Base-by-base conservation (phyloP, 2,329 filamentous ascomycete species). In the Mycosphaerella arachidis region DNA sequence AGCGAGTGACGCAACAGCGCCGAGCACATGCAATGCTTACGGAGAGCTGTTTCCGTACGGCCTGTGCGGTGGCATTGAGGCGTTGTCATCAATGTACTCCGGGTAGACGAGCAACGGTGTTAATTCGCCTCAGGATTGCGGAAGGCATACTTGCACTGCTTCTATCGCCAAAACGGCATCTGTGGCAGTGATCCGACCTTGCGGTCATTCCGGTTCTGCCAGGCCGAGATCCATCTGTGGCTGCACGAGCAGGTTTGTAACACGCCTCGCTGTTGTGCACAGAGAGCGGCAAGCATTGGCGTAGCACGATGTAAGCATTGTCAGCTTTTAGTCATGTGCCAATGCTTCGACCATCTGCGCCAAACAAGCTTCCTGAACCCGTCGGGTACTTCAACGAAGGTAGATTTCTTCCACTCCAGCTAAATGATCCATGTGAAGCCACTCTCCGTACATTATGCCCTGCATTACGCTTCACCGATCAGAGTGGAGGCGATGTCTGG, bases 381-480 rank as follows among this genome's bases (percentile, higher is more conserved):
- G 12, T 35, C 31, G 8, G 8, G 20, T n/a, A 27, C 46, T 27
- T 68, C 60, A 68, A 29, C 61, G 60, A 10, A 70, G 61, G 52
- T 61, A 66, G 10, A 70, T 53, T 35, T 70, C 68, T 40, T 61
- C 48, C 13, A 64, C 61, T 2, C 54, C 46, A 13, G 65, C 35
- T 53, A 57, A 45, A n/a, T 59, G 30, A 35, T 62, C 61, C 62
- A 70, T 68, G 29, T 51, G 55, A 31, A 71, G 56, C 6, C 64
- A 66, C 60, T 73, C 70, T 1, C 71, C 72, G 46, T 67, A 60
- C 71, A 73, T 73, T 16, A 72, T 63, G 5, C 71, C 72, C 48
- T 73, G 69, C 10, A 73, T 67, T 72, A 73, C 1, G 68, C 70
- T 52, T 74, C 70, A 9, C 71, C 71, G 31, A 72, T 66, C 48